Evolutionary conservation across 352 stramenopile species (phyloP).

Genomic region (Phytophthora rubi): DNA sequence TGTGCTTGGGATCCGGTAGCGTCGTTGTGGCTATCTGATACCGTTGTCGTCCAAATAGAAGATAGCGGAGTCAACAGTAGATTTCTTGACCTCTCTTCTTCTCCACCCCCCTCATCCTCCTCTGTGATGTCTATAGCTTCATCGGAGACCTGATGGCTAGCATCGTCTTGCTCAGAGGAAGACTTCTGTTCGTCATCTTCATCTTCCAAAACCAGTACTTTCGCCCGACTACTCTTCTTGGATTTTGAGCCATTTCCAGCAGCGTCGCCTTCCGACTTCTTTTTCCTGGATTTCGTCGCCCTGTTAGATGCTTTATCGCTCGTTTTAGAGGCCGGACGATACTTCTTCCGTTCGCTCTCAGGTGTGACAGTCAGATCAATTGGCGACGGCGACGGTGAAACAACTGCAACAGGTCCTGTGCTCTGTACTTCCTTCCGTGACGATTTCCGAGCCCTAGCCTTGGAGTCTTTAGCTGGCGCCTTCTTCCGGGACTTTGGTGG

Average conservation of each 20-base stretch:
- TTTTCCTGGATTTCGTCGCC: conserved; percentile 20
- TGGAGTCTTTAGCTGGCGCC: conserved; percentile 17
- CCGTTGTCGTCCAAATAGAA: conserved; percentile 59
- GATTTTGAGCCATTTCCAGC: conserved; percentile 7
- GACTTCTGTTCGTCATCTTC: conserved; percentile 8
- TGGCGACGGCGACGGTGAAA: conserved; percentile 30
- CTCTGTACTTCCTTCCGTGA: conserved; percentile 21
- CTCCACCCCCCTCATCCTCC: neutral
- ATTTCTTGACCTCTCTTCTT: neutral
- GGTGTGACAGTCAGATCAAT: conserved; percentile 41
- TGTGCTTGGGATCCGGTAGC: conserved; percentile 17
- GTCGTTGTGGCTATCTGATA: conserved; percentile 1
- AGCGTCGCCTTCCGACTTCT: conserved; percentile 14
- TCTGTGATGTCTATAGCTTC: conserved; percentile 13
- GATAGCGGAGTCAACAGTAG: conserved; percentile 48
- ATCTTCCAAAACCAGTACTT: conserved; percentile 25
- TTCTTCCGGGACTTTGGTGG: conserved; percentile 22
- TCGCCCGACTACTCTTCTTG: conserved; percentile 14
- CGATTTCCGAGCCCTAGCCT: conserved; percentile 13
- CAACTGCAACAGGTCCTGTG: conserved; percentile 23
- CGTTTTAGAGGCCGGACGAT: neutral
- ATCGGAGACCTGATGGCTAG: conserved; percentile 3
- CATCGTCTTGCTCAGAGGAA: neutral
- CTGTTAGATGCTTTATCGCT: conserved; percentile 7
- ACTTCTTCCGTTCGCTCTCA: conserved; percentile 32